Base-by-base conservation (phyloP, 2,329 filamentous ascomycete species). In the Didymella exigua region DNA sequence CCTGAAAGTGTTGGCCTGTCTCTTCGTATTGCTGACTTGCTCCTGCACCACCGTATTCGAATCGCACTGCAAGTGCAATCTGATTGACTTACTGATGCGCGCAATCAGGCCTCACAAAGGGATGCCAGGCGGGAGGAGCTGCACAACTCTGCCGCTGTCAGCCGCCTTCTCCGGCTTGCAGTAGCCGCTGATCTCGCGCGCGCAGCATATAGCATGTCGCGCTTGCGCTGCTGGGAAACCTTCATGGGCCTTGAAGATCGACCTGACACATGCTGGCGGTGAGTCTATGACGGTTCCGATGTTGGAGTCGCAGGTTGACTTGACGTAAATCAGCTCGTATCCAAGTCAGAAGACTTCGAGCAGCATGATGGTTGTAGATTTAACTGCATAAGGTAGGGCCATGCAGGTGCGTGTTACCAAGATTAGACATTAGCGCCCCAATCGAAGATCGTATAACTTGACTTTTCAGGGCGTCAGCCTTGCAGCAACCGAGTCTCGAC, bases 361-460 rank as follows among this genome's bases (percentile, higher is more conserved):
- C 16, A 33, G 30, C 38, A 31, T 48, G 11, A 23, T 23, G 9
- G 30, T 11, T 18, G 26, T 11, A n/a, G 27, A 14, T 7, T 10
- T 27, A 16, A 11, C 30, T 48, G 21, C 5, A 16, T 24, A 13
- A 31, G 19, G 44, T 18, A 43, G 26, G 26, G 44, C 33, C 40
- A 45, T 33, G 38, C 44, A 38, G 31, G 21, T n/a, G 10, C 11
- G 23, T 31, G 52, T 29, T 55, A 14, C 52, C 50, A 55, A 50
- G 19, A 24, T 42, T 46, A 21, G 47, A 46, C 11, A 4, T 54
- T 41, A 36, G 45, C 40, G 16, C 34, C 36, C 21, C 16, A 38
- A 33, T 43, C 33, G 11, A n/a, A 46, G 18, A 42, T 52, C 34
- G 18, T 27, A 34, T 13, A 13, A 30, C 29, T 26, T 24, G 43